These are phyloP conservation scores for Lentinula sp. DNA, from an alignment of 768 basidiomycete genomes.

Conservation along the genomic window DNA sequence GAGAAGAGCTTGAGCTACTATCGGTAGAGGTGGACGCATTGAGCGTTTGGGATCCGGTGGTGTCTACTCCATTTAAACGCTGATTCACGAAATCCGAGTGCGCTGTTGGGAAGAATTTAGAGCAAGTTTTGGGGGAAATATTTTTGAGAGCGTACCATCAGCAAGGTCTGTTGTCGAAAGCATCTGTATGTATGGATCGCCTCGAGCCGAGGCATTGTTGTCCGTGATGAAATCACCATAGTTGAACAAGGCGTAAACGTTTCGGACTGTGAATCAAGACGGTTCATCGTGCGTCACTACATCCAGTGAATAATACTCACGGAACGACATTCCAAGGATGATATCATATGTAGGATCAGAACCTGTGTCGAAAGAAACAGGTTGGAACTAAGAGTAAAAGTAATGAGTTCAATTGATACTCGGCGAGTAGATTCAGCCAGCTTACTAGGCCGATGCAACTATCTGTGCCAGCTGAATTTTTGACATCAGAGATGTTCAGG, in stretches of 20 bases:
- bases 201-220: slow-evolving; percentile 24
- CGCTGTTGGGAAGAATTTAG: slow-evolving; percentile 12
- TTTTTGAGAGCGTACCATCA: slow-evolving; percentile 22
- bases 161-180: slow-evolving; percentile 46
- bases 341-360: slow-evolving; percentile 45
- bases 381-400: slow-evolving; percentile 51
- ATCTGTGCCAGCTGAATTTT: slow-evolving; percentile 23
- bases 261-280: slow-evolving; percentile 41
- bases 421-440: slow-evolving; percentile 1
- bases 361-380: slow-evolving; percentile 44
- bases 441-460: slow-evolving; percentile 36
- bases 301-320: slow-evolving; percentile 29
- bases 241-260: slow-evolving; percentile 57
- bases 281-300: not conserved
- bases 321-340: slow-evolving; percentile 69
- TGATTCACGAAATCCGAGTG: slow-evolving; percentile 31
- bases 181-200: slow-evolving; percentile 56
- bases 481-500: slow-evolving; percentile 23
- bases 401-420: not conserved
- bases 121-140: slow-evolving; percentile 1
- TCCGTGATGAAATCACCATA: slow-evolving; percentile 56
- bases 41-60: slow-evolving; percentile 14
- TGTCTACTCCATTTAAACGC: slow-evolving; percentile 26
- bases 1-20: not conserved
- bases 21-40: not conserved